phyloP scores from a whole-genome alignment of 1,139 yeast species.

The Taphrina flavorubra region DNA sequence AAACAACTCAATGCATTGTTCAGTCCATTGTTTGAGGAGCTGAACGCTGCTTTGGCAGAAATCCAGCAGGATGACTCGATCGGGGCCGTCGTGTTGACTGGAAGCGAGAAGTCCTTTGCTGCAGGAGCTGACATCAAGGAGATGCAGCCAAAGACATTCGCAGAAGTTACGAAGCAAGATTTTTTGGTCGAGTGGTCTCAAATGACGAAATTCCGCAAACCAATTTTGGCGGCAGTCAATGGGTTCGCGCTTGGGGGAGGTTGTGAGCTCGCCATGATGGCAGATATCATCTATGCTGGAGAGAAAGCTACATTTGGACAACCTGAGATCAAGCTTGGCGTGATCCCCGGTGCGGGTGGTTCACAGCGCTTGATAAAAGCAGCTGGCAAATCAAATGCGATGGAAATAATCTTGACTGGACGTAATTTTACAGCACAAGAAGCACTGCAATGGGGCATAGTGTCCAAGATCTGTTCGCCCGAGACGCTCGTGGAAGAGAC shows the following conservation, averaged over 20 bases:
- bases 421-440: slow-evolving; percentile 56
- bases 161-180: slow-evolving; percentile 52
- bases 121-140: slow-evolving; percentile 64
- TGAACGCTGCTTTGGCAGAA: slow-evolving; percentile 54
- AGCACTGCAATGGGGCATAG: slow-evolving; percentile 61
- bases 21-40: slow-evolving; percentile 57
- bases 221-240: slow-evolving; percentile 61
- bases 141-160: slow-evolving; percentile 55
- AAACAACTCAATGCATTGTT: slow-evolving; percentile 69
- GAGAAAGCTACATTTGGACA: slow-evolving; percentile 60
- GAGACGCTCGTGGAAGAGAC: slow-evolving; percentile 56
- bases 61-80: slow-evolving; percentile 55
- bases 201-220: slow-evolving; percentile 53
- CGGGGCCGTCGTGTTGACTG: slow-evolving; percentile 60
- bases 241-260: slow-evolving; percentile 64
- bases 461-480: slow-evolving; percentile 55
- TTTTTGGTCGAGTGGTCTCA: slow-evolving; percentile 55
- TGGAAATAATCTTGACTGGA: slow-evolving; percentile 60
- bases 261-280: slow-evolving; percentile 61
- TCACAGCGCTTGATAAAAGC: slow-evolving; percentile 58
- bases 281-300: slow-evolving; percentile 60
- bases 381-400: slow-evolving; percentile 59
- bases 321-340: slow-evolving; percentile 61
- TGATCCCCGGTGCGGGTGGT: slow-evolving; percentile 63
- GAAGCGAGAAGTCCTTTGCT: slow-evolving; percentile 58